Conservation (phyloP, 2,329 filamentous ascomycete genomes). For the Trichoderma atrobrunneum region DNA sequence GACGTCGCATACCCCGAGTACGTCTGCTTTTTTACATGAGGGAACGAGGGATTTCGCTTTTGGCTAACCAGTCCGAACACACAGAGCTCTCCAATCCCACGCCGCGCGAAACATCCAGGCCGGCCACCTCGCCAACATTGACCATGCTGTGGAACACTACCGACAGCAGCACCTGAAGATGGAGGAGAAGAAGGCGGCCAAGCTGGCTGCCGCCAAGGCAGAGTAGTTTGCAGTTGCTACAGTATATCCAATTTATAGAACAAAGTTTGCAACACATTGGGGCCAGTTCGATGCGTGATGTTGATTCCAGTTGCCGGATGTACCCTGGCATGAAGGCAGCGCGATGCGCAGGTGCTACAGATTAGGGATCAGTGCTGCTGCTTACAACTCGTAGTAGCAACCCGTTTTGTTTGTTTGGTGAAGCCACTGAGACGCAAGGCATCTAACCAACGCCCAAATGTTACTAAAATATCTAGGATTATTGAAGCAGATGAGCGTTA, state of each 20-base stretch:
- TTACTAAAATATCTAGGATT: neutral
- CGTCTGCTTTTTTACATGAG: slow-evolving; percentile 24
- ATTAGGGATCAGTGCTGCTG: neutral
- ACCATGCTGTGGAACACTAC: slow-evolving; percentile 58
- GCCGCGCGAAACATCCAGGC: slow-evolving; percentile 54
- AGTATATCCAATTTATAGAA: slow-evolving; percentile 14
- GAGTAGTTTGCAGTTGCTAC: slow-evolving; percentile 7
- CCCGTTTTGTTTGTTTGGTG: neutral
- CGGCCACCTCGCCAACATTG: slow-evolving; percentile 53
- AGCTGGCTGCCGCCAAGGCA: slow-evolving; percentile 40
- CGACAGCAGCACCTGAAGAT: slow-evolving; percentile 52
- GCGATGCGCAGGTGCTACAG: neutral
- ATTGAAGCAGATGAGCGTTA: neutral
- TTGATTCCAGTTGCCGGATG: neutral
- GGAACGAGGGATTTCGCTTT: neutral
- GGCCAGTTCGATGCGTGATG: neutral
- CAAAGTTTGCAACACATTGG: slow-evolving; percentile 4
- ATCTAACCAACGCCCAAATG: neutral
- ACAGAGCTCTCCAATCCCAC: slow-evolving; percentile 50
- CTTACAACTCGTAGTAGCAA: neutral
- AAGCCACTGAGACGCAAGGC: neutral
- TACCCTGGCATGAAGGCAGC: neutral
- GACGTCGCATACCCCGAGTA: slow-evolving; percentile 59
- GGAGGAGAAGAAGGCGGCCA: slow-evolving; percentile 54
- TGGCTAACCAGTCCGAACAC: neutral